These are phyloP conservation scores for Syzygium oleosum DNA, from an alignment of 345 rosid species.

Conservation along the genomic window DNA sequence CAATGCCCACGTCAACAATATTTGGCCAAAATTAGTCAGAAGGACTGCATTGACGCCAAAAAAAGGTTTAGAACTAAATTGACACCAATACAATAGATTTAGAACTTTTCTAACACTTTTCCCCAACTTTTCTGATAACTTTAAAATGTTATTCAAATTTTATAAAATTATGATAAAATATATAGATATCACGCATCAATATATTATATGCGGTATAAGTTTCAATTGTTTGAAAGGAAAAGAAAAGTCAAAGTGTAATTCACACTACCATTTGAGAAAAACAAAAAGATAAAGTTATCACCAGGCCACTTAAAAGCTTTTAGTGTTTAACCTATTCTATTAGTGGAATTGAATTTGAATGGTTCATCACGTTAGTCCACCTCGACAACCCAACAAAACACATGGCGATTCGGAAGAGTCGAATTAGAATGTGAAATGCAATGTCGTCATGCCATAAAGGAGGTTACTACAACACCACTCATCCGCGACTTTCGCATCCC, in stretches of 20 bases:
- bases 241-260: background rate
- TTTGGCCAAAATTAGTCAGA: no score
- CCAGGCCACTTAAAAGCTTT: background rate
- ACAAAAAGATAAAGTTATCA: background rate
- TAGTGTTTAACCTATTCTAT: background rate
- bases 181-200: background rate
- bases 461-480: background rate
- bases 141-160: background rate
- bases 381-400: background rate
- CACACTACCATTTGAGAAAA: background rate
- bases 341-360: background rate
- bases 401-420: background rate
- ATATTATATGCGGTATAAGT: background rate
- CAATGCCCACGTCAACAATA: no score
- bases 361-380: background rate
- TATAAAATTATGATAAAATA: background rate
- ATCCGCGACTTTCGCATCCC: background rate
- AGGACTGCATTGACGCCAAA: no score
- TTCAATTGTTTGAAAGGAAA: background rate
- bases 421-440: background rate
- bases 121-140: background rate
- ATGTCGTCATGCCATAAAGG: background rate
- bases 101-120: no score
- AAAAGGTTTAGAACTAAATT: no score
- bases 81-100: no score